Evolutionary conservation across 192 early-diverging fungal genomes (phyloP).

Genomic region (Funneliformis mosseae): DNA sequence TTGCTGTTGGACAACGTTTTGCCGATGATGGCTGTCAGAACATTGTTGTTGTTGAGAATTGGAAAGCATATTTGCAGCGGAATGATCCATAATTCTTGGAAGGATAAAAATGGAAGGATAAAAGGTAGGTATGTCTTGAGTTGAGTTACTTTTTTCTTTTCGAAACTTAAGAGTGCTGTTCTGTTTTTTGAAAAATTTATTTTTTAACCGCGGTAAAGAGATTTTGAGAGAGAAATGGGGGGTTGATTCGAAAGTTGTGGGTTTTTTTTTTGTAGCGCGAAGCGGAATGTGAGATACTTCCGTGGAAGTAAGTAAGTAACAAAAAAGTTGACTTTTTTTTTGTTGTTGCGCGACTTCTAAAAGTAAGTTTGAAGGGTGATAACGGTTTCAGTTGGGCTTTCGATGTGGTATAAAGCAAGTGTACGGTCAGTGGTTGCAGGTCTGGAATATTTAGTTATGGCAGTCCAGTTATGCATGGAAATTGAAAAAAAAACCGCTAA

Average conservation of each 20-base stretch:
- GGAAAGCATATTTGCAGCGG: no score
- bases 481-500: neutral
- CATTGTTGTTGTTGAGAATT: no score
- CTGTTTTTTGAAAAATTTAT: neutral
- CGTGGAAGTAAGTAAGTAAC: neutral
- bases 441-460: constrained; percentile 29
- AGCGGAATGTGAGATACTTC: neutral
- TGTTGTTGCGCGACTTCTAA: neutral
- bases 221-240: no score
- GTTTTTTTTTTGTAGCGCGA: neutral
- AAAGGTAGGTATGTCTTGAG: no score
- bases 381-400: constrained; percentile 21
- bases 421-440: constrained; percentile 29
- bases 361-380: neutral
- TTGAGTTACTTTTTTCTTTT: no score
- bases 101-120: no score
- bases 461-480: constrained; percentile 32
- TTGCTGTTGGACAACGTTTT: constrained; percentile 4
- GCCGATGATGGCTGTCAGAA: constrained; percentile 17
- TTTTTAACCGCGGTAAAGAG: neutral
- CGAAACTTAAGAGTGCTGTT: no score
- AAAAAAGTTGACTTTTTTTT: neutral
- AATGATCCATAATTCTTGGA: no score
- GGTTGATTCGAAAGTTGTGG: neutral
- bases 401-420: constrained; percentile 33